Percentiles rank a stretch among this genome's conserved stretches.
Evolutionary conservation across 805 yeast genomes (phyloP).

Genomic region (Candida insectorum): DNA sequence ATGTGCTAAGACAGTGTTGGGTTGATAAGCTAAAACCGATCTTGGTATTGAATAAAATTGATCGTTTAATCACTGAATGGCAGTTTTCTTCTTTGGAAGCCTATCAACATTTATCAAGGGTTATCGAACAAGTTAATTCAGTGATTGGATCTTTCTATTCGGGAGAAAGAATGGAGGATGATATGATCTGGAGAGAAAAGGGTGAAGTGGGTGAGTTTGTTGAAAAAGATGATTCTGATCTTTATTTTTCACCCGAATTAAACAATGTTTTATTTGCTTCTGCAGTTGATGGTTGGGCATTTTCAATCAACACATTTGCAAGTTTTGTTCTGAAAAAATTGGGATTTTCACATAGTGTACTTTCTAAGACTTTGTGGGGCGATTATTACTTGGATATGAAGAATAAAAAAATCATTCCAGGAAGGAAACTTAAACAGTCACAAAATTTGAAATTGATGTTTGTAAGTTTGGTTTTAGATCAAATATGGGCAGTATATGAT

Average conservation of each 20-base stretch:
- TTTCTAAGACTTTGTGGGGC: slow-evolving; percentile 93
- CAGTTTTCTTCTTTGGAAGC: slow-evolving; percentile 83
- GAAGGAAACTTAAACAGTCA: slow-evolving; percentile 60
- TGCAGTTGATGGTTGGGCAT: slow-evolving; percentile 98
- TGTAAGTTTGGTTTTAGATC: slow-evolving; percentile 82
- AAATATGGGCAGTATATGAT: slow-evolving; percentile 88
- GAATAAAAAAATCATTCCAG: slow-evolving; percentile 74
- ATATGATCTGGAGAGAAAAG: slow-evolving; percentile 68
- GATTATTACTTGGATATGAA: slow-evolving; percentile 88
- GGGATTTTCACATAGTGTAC: slow-evolving; percentile 75
- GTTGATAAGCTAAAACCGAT: slow-evolving; percentile 85
- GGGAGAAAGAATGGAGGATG: slow-evolving; percentile 90
- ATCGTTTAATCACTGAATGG: slow-evolving; percentile 78
- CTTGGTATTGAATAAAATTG: slow-evolving; percentile 87
- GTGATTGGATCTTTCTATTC: slow-evolving; percentile 91
- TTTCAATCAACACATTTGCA: slow-evolving; percentile 84
- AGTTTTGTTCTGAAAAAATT: slow-evolving; percentile 79
- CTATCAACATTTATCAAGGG: slow-evolving; percentile 68
- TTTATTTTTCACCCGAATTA: slow-evolving; percentile 82
- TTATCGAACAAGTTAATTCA: slow-evolving; percentile 91
- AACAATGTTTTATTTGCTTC: slow-evolving; percentile 88
- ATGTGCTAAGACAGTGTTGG: slow-evolving; percentile 95
- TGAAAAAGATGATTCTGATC: slow-evolving; percentile 74
- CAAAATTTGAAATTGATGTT: slow-evolving; percentile 68
- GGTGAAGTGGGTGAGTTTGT: slow-evolving; percentile 57